Conservation (phyloP, 2,329 filamentous ascomycete species). For the Fusarium odoratissimum region DNA sequence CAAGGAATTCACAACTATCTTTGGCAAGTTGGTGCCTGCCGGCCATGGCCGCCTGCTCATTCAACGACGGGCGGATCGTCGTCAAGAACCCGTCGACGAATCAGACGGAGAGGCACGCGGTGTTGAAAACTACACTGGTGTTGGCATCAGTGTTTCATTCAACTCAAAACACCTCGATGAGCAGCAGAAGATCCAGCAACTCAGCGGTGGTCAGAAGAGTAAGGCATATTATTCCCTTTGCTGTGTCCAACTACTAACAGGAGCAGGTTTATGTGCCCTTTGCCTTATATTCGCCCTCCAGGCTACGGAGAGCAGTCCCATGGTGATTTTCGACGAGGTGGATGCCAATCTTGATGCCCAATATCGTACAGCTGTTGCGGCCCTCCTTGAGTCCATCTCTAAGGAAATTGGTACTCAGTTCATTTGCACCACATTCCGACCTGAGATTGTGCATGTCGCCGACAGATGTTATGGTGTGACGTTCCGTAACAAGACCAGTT, state of each 20-base stretch:
- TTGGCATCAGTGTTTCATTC: conserved; percentile 97
- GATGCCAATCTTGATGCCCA: conserved; percentile 98
- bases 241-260: conserved; percentile 4
- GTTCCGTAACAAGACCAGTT: conserved; percentile 93
- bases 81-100: conserved; percentile 64
- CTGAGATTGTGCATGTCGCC: conserved; percentile 93
- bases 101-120: conserved; percentile 76
- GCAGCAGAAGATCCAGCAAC: conserved; percentile 96
- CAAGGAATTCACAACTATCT: conserved; percentile 90
- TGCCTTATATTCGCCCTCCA: conserved; percentile 99
- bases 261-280: conserved; percentile 87
- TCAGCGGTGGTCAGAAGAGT: conserved; percentile 98
- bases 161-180: conserved; percentile 96
- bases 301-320: conserved; percentile 94
- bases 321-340: conserved; percentile 99
- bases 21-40: conserved; percentile 93
- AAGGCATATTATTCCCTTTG: conserved; percentile 52
- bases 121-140: conserved; percentile 95
- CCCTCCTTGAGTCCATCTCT: conserved; percentile 84
- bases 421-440: conserved; percentile 98
- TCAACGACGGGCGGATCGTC: conserved; percentile 85
- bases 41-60: conserved; percentile 93
- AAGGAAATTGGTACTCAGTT: conserved; percentile 79
- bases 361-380: conserved; percentile 94
- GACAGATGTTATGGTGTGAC: conserved; percentile 98